These are phyloP conservation scores for Monosporascus ibericus DNA, from an alignment of 2,329 filamentous ascomycete genomes.

Conservation along the genomic window DNA sequence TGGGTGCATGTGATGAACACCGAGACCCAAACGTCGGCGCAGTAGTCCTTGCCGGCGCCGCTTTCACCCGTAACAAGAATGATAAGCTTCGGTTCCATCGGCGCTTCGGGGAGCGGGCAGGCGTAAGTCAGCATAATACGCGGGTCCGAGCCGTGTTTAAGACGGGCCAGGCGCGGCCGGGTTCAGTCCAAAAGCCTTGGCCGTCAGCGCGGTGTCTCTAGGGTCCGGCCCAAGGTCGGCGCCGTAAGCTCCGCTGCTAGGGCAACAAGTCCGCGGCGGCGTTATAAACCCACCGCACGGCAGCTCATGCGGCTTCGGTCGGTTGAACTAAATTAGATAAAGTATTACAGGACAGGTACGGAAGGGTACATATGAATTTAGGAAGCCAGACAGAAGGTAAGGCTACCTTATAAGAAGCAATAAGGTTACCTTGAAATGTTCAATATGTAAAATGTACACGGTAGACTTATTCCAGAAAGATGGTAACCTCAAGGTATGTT, in stretches of 20 bases:
- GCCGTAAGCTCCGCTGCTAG: conserved; percentile 45
- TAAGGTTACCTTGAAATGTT: too few species aligned
- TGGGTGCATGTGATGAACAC: conserved; percentile 24
- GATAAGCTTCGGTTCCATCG: conserved; percentile 38
- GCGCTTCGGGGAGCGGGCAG: conserved; percentile 40
- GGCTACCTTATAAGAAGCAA: too few species aligned
- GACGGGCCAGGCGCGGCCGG: conserved; percentile 36
- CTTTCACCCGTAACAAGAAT: conserved; percentile 51
- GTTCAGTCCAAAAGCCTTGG: conserved; percentile 53
- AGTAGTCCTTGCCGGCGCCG: conserved; percentile 56
- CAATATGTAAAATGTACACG: too few species aligned
- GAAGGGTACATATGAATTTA: too few species aligned
- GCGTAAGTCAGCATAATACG: conserved; percentile 45
- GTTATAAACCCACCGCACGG: conserved; percentile 50
- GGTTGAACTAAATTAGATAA: too few species aligned
- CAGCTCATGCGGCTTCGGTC: conserved; percentile 31
- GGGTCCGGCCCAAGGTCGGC: conserved; percentile 60
- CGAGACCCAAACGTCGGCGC: conserved; percentile 45
- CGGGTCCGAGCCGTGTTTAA: conserved; percentile 47
- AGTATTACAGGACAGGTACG: too few species aligned
- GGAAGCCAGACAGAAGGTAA: too few species aligned
- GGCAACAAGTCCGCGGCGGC: conserved; percentile 41
- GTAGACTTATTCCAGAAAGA: too few species aligned
- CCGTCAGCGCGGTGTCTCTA: conserved; percentile 45
- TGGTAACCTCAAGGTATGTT: too few species aligned